Conservation (phyloP, 108 stramenopile genomes). For the Fragilariopsis cylindrus region DNA sequence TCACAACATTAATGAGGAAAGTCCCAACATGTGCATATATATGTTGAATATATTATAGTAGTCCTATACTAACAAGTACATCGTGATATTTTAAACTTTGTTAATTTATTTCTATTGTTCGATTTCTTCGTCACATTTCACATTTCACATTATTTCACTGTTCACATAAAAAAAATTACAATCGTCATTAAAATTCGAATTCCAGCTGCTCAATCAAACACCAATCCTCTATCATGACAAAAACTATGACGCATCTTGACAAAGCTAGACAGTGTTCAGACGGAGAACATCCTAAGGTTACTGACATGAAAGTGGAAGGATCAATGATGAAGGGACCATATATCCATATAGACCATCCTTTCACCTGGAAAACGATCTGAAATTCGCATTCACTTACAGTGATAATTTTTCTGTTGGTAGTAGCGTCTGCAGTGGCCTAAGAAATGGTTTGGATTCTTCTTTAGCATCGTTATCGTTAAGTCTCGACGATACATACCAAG, state of each 20-base stretch:
- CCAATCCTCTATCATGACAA: neutral
- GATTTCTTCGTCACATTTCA: neutral
- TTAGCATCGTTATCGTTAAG: constrained; percentile 6
- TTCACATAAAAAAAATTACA: too few relatives aligned
- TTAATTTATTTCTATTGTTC: neutral
- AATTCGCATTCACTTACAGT: constrained; percentile 29
- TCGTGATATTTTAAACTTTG: neutral
- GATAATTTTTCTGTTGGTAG: constrained; percentile 26
- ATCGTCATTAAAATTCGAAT: too few relatives aligned
- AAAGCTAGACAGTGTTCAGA: neutral
- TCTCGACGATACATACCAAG: constrained; percentile 4
- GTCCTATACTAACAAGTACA: neutral
- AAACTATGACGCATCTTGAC: neutral
- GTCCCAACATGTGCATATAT: neutral
- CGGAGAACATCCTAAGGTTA: neutral
- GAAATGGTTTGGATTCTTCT: constrained; percentile 27
- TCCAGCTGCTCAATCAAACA: neutral
- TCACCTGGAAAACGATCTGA: constrained; percentile 21
- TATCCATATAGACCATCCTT: constrained; percentile 20
- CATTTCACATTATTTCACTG: neutral
- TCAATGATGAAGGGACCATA: constrained; percentile 6
- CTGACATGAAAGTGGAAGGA: neutral
- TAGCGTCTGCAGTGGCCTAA: constrained; percentile 29
- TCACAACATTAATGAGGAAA: too few relatives aligned
- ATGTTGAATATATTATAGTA: neutral